phyloP scores from a whole-genome alignment of 2,329 filamentous ascomycete genomes.

The Pestalotiopsis sp. region DNA sequence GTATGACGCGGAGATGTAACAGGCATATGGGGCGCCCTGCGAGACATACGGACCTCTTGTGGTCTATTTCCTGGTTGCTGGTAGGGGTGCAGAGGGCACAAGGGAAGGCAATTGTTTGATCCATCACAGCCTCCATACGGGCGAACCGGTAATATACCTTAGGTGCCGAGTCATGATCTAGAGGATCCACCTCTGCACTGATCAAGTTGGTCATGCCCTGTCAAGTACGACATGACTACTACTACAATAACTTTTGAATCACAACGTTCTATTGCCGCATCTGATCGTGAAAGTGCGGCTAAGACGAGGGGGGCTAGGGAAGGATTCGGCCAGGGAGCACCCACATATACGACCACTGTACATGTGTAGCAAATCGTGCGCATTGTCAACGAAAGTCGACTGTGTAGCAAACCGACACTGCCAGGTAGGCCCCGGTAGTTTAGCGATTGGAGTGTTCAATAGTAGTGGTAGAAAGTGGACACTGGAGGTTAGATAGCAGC shows the following conservation, averaged over 20 bases:
- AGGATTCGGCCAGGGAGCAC: not conserved
- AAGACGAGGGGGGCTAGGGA: not conserved
- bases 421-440: not conserved
- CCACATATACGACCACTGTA: not conserved
- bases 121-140: slow-evolving; percentile 8
- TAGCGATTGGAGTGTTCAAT: not conserved
- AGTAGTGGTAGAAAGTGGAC: not conserved
- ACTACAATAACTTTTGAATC: not conserved
- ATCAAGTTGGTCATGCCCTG: not conserved
- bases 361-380: not conserved
- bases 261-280: not conserved
- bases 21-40: not conserved
- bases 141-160: slow-evolving; percentile 3
- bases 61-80: not conserved
- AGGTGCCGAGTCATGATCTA: not conserved
- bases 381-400: not conserved
- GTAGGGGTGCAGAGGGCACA: not conserved
- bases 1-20: slow-evolving; percentile 5
- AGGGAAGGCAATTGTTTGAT: not conserved
- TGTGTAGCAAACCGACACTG: not conserved
- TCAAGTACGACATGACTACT: not conserved
- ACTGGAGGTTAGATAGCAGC: not conserved
- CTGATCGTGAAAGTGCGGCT: not conserved
- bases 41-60: slow-evolving; percentile 1
- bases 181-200: not conserved